Conservation (phyloP, 768 basidiomycete genomes). For the Pulveroboletus ravenelii region DNA sequence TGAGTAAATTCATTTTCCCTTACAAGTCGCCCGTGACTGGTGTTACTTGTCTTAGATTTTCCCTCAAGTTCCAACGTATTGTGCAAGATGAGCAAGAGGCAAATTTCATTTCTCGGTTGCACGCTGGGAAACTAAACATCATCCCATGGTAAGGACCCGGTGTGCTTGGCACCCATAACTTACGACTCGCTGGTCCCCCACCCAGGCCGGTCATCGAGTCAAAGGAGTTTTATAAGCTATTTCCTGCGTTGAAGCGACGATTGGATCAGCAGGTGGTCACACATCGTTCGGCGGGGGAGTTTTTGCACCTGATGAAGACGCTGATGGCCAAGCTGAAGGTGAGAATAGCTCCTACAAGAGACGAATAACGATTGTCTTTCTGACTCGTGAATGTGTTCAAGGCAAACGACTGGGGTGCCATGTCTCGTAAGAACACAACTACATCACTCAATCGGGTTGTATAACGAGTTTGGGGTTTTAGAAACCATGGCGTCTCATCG, state of each 20-base stretch:
- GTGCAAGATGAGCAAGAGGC: constrained; percentile 54
- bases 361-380: rapidly evolving
- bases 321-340: constrained; percentile 66
- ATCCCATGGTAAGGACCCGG: constrained; percentile 44
- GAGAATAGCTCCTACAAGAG: background rate
- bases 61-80: constrained; percentile 54
- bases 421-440: constrained; percentile 43
- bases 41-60: constrained; percentile 37
- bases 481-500: constrained; percentile 47
- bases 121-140: constrained; percentile 49
- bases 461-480: constrained; percentile 9
- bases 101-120: constrained; percentile 59
- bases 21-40: background rate
- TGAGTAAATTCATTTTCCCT: constrained; percentile 23
- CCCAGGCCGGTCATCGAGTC: constrained; percentile 56
- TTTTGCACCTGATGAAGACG: constrained; percentile 53
- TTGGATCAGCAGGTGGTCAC: constrained; percentile 47
- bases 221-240: constrained; percentile 50
- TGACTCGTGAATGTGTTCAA: constrained; percentile 19
- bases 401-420: constrained; percentile 60
- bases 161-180: background rate
- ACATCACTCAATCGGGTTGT: background rate
- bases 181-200: background rate
- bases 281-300: constrained; percentile 47
- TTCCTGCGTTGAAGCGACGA: constrained; percentile 40